Conservation (phyloP, 768 basidiomycete species). For the Phaeolepiota aurea region DNA sequence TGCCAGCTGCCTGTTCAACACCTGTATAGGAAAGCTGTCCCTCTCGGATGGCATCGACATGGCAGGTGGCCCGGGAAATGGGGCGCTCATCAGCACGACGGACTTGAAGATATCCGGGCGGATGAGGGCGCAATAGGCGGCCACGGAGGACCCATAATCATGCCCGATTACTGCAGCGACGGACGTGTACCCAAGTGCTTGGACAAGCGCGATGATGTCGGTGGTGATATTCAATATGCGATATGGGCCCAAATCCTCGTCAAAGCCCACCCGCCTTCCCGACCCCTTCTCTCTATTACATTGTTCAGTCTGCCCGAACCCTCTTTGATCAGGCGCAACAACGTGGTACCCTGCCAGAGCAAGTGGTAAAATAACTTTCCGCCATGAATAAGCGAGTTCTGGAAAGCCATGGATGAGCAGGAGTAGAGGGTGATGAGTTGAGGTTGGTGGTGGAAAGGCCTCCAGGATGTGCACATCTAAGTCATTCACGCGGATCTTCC, state of each 20-base stretch:
- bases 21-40: constrained; percentile 7
- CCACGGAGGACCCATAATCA: constrained; percentile 49
- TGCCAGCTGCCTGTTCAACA: constrained; percentile 20
- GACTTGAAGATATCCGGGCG: constrained; percentile 48
- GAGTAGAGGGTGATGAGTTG: constrained; percentile 31
- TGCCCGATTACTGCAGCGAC: constrained; percentile 50
- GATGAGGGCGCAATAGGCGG: constrained; percentile 43
- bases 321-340: constrained; percentile 55
- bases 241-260: constrained; percentile 43
- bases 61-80: constrained; percentile 40
- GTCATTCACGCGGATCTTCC: constrained; percentile 33
- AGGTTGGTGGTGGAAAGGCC: constrained; percentile 21
- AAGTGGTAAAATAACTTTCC: constrained; percentile 46
- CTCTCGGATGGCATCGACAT: constrained; percentile 10
- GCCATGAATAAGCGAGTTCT: constrained; percentile 59
- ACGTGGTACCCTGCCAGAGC: constrained; percentile 45
- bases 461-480: constrained; percentile 47
- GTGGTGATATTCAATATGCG: constrained; percentile 41
- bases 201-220: constrained; percentile 44
- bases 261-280: constrained; percentile 22
- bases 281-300: constrained; percentile 1
- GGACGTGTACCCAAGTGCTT: constrained; percentile 37
- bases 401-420: constrained; percentile 62
- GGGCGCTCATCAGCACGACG: constrained; percentile 53
- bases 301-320: constrained; percentile 36